phyloP scores from a whole-genome alignment of 2,329 filamentous ascomycete genomes.

The Apiospora phragmitis region DNA sequence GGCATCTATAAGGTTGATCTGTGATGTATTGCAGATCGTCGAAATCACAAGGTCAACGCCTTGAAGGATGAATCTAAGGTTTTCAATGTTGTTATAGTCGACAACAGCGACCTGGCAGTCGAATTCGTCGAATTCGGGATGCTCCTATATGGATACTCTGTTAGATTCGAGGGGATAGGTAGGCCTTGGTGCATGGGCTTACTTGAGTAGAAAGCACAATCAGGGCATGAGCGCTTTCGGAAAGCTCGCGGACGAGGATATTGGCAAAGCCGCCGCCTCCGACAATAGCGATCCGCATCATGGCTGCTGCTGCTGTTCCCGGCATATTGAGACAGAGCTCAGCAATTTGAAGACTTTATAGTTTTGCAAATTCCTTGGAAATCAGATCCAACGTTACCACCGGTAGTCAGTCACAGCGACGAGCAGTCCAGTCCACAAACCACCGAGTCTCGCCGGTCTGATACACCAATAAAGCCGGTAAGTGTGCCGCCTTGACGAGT shows the following conservation, averaged over 20 bases:
- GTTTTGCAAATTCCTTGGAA: neutral
- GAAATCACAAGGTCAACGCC: slow-evolving; percentile 76
- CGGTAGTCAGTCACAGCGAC: neutral
- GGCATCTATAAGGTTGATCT: slow-evolving; percentile 72
- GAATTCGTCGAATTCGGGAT: slow-evolving; percentile 53
- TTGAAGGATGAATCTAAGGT: slow-evolving; percentile 64
- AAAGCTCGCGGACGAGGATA: slow-evolving; percentile 59
- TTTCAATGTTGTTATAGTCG: slow-evolving; percentile 61
- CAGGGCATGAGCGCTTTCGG: slow-evolving; percentile 65
- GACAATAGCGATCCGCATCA: slow-evolving; percentile 63
- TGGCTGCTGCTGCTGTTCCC: slow-evolving; percentile 31
- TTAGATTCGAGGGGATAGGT: neutral
- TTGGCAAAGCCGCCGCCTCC: slow-evolving; percentile 61
- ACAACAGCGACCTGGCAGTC: slow-evolving; percentile 68
- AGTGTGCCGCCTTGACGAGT: neutral
- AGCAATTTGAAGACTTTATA: neutral
- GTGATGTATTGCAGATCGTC: slow-evolving; percentile 65
- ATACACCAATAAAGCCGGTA: neutral
- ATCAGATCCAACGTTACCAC: slow-evolving; percentile 11
- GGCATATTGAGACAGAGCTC: slow-evolving; percentile 13
- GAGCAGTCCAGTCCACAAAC: neutral
- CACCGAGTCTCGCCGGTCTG: neutral
- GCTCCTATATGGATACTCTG: slow-evolving; percentile 39
- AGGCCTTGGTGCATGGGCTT: slow-evolving; percentile 26
- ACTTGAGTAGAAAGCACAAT: slow-evolving; percentile 70